Conservation (phyloP, 306 rosid species). For the Boehmeria nivea region DNA sequence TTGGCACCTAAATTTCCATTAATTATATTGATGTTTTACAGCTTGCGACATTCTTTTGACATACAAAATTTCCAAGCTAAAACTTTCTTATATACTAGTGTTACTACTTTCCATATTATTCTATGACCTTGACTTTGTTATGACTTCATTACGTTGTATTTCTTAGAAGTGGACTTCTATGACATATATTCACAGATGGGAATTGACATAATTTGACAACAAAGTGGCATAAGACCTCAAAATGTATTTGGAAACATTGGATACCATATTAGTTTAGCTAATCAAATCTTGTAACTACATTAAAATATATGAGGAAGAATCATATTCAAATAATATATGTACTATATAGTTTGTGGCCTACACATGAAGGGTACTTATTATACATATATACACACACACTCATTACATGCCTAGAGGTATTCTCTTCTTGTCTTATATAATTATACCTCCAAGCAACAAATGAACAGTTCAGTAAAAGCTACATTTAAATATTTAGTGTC, state of each 20-base stretch:
- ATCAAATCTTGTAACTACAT: background rate
- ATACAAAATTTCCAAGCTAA: too few relatives aligned
- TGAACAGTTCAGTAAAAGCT: background rate
- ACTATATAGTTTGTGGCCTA: background rate
- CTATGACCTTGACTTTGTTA: too few relatives aligned
- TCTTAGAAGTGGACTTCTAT: background rate
- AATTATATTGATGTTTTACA: too few relatives aligned
- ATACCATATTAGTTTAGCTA: constrained; percentile 14
- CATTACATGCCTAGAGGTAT: too few relatives aligned
- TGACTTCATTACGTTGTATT: background rate
- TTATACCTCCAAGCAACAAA: background rate
- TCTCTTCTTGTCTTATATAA: constrained; percentile 11
- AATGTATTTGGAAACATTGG: constrained; percentile 7
- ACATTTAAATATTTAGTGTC: background rate
- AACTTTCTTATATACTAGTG: too few relatives aligned
- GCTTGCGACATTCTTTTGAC: too few relatives aligned
- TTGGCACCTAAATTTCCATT: too few relatives aligned
- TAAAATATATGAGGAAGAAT: background rate
- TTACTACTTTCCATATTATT: too few relatives aligned
- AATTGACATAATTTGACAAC: background rate
- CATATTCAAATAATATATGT: background rate
- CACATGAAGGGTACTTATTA: background rate
- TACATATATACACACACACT: background rate
- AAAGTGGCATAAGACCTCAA: background rate
- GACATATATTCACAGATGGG: background rate